Base-by-base conservation (phyloP, 306 rosid genomes). In the Urtica urens region DNA sequence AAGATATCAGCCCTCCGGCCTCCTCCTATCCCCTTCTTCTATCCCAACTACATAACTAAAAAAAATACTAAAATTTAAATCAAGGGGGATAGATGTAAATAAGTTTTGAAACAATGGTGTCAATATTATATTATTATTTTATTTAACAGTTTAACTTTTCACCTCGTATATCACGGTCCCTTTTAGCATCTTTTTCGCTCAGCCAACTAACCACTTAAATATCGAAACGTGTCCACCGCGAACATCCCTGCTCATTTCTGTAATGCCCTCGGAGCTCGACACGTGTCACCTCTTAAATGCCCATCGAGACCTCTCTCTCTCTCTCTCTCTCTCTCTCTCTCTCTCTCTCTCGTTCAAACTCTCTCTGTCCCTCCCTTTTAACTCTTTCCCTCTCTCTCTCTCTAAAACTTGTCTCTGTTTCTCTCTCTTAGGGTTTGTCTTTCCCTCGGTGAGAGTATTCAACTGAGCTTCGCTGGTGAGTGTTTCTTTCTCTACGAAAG, bases 391-490 rank as follows among this genome's bases (percentile, higher is more conserved):
- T 51, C 23, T 47, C 66, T 66, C 73, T 57, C 62, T 39, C n/a
- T n/a, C n/a, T 15, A 15, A 39, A 39, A 15, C 21, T 39, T 44
- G 31, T 65, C 55, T 24, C 19, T 23, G 51, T 17, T 29, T 18
- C 66, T 63, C 72, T 60, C 73, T 50, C 66, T 38, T 62, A 69
- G 78, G 83, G 78, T 72, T 76, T 64, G 70, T 24, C 21, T 4
- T 14, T 7, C 44, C 52, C 63, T 48, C 10, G 43, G 28, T 30
- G 10, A 23, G 53, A 63, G 23, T 29, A 31, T 25, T 68, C 62
- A 53, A 46, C 68, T 49, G 54, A 31, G 25, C 34, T 54, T 62
- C 38, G 13, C 50, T 50, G 65, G 82, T 77, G 62, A 62, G 43
- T 27, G 25, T 0, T 1, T 37, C 2, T 11, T 63, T 1, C 15